Evolutionary conservation across 371 early-diverging fungal genomes (phyloP).

Genomic region (Agmasoma carcini): DNA sequence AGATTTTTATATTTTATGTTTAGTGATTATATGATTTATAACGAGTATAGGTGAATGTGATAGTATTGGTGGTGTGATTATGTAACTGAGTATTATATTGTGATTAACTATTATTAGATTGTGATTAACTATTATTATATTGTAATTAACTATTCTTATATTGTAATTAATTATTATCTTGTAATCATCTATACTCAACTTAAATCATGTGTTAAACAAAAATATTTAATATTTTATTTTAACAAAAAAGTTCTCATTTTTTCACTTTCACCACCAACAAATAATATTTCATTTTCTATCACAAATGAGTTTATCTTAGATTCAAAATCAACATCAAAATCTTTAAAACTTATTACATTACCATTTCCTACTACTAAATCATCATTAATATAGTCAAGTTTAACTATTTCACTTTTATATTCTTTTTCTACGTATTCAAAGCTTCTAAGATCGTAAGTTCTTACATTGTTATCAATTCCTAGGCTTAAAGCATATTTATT

Average conservation of each 20-base stretch:
- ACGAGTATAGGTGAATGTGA: constrained; percentile 46
- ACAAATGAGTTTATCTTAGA: constrained; percentile 74
- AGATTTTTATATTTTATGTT: constrained; percentile 71
- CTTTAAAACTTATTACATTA: background rate
- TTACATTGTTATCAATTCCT: no score
- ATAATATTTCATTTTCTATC: constrained; percentile 68
- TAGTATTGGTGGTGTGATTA: background rate
- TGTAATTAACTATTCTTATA: background rate
- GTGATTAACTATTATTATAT: constrained; percentile 3
- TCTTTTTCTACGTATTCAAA: no score
- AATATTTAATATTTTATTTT: constrained; percentile 55
- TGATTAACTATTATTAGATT: background rate
- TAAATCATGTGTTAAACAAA: background rate
- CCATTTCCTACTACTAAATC: no score
- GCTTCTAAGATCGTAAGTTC: no score
- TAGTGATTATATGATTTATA: constrained; percentile 79
- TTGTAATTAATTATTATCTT: background rate
- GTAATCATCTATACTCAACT: no score
- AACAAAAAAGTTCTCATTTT: constrained; percentile 79
- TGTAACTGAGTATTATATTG: background rate
- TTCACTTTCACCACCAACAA: constrained; percentile 77
- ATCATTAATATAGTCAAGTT: no score
- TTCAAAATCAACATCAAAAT: constrained; percentile 71
- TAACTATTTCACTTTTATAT: no score
- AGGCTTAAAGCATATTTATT: no score